These are phyloP conservation scores for Cenococcum geophilum DNA, from an alignment of 495 filamentous ascomycete species.

Conservation along the genomic window DNA sequence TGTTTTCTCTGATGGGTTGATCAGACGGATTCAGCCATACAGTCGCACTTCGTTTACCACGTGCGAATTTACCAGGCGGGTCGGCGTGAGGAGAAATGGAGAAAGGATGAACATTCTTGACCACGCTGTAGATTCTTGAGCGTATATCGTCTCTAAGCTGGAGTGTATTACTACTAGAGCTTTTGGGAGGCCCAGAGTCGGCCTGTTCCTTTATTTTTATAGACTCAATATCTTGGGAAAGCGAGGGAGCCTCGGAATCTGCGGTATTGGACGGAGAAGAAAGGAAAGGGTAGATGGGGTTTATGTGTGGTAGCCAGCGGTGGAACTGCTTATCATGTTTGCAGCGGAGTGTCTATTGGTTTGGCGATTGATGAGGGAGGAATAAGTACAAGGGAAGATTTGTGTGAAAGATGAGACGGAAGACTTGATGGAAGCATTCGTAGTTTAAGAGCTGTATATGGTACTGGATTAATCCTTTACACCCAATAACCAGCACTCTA, in stretches of 20 bases:
- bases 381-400: conserved; percentile 20
- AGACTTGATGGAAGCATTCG: conserved; percentile 2
- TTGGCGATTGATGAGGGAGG: conserved; percentile 17
- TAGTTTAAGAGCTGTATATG: background rate
- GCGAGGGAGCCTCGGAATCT: background rate
- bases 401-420: conserved; percentile 22
- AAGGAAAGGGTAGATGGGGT: conserved; percentile 27
- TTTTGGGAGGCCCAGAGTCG: too few species aligned
- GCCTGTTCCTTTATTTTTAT: too few species aligned
- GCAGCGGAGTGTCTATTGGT: conserved; percentile 15
- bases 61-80: conserved; percentile 1
- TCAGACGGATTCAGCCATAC: conserved; percentile 8
- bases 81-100: background rate
- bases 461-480: background rate
- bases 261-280: background rate
- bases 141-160: too few species aligned
- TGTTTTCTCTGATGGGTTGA: background rate
- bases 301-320: conserved; percentile 27
- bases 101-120: conserved; percentile 9
- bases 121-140: background rate
- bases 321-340: conserved; percentile 15
- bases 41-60: conserved; percentile 9
- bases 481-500: too few species aligned
- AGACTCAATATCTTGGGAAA: background rate
- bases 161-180: too few species aligned